Percentiles rank a stretch among this genome's conserved stretches.
phyloP scores from a whole-genome alignment of 2,329 filamentous ascomycete species.

The Pyrenophora seminiperda region DNA sequence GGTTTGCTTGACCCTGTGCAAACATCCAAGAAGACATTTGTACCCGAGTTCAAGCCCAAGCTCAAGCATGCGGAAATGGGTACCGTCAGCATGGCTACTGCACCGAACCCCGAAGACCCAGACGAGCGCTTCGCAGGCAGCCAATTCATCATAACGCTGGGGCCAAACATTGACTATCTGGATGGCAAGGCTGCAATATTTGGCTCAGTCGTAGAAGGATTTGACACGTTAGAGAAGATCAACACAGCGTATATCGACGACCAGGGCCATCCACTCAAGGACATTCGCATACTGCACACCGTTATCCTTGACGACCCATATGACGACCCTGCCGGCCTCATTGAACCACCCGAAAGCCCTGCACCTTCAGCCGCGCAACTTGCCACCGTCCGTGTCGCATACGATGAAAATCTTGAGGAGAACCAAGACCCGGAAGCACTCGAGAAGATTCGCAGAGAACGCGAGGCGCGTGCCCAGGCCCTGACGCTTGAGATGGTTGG shows the following conservation, averaged over 20 bases:
- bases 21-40: constrained; percentile 74
- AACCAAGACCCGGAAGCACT: constrained; percentile 79
- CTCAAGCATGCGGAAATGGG: constrained; percentile 87
- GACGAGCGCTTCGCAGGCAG: constrained; percentile 83
- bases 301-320: constrained; percentile 91
- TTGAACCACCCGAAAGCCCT: constrained; percentile 79
- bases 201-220: constrained; percentile 93
- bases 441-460: constrained; percentile 80
- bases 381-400: constrained; percentile 86
- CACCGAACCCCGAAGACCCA: constrained; percentile 73
- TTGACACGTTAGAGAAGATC: constrained; percentile 91
- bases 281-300: constrained; percentile 93
- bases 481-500: constrained; percentile 97
- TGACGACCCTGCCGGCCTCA: constrained; percentile 76
- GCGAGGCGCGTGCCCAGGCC: constrained; percentile 91
- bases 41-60: constrained; percentile 82
- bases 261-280: constrained; percentile 83
- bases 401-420: constrained; percentile 81
- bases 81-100: constrained; percentile 98
- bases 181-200: constrained; percentile 96
- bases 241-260: constrained; percentile 88
- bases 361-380: constrained; percentile 82
- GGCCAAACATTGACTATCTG: constrained; percentile 85
- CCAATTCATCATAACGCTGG: constrained; percentile 92
- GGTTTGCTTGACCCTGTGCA: constrained; percentile 68